Evolutionary conservation across 352 stramenopile genomes (phyloP), one percentile per base, ranked within the genome.

Genomic region (Pythium rhizo-oryzae): DNA sequence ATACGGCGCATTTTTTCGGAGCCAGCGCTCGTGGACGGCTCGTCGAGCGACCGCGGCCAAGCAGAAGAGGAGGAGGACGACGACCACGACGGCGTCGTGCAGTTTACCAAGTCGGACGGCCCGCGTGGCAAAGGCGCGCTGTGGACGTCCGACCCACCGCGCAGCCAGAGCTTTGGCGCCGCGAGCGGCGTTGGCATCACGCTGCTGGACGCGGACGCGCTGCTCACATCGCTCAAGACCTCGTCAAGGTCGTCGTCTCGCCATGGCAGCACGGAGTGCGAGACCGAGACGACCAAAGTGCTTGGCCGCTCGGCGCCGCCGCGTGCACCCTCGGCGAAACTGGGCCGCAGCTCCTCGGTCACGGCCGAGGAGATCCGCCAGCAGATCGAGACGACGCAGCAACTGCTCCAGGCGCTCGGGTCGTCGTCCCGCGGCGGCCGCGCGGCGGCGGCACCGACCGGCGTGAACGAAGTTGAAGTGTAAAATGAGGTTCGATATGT

Each of bases 341-440:
- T 35, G 19, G n/a, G 4, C 19, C 13, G 21, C 24, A 24, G 13
- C n/a, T 44, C 57, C 8, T 3, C 15, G 7, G 37, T 24, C 1
- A 21, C 72, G 24, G 72, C 59, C 50, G 71, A 82, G 16, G 78
- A 89, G 50, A 74, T 94, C 13, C 80, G 90, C 23, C 71, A 75
- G 46, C 76, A 84, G 53, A 86, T 93, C 60, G 82, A 84, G 46
- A 76, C 75, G 24, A 93, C 86, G 19, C 86, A 91, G 70, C 74
- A 90, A 47, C 65, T 92, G 37, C 74, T 94, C 13, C 78, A 75
- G 21, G 65, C 82, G 59, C 83, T 91, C 35, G 59, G 81, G 84
- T 47, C 67, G 71, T 46, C 18, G 69, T 41, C 18, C 39, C 23
- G 41, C 21, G 39, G 53, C 8, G 37, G 3, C 9, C 16, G 47